A percentile compares a stretch with the other conserved stretches of the same genome.
phyloP scores from a whole-genome alignment of 345 rosid genomes.

The Salix udensis region DNA sequence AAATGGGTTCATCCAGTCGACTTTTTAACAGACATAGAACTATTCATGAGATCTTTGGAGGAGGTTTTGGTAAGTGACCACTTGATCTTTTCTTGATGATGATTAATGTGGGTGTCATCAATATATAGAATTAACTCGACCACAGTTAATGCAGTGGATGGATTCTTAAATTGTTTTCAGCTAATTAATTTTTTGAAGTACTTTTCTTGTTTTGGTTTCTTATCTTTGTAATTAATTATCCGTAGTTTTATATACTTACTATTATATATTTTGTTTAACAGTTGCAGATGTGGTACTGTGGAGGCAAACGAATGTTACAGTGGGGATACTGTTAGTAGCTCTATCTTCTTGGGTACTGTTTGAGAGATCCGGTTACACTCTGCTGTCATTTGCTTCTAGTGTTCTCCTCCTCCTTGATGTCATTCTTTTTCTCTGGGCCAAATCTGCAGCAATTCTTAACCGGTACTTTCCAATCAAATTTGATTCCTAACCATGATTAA shows the following conservation, averaged over 20 bases:
- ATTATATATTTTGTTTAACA: constrained; percentile 28
- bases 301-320: constrained; percentile 63
- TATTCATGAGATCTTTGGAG: constrained; percentile 80
- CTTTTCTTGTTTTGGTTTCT: background rate
- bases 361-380: constrained; percentile 76
- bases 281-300: constrained; percentile 91
- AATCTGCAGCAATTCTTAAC: constrained; percentile 90
- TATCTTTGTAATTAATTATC: background rate
- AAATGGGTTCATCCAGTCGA: constrained; percentile 60
- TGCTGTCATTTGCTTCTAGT: constrained; percentile 77
- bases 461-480: constrained; percentile 39
- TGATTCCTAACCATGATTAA: background rate
- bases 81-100: background rate
- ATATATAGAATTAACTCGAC: background rate
- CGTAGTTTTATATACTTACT: background rate
- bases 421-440: constrained; percentile 91
- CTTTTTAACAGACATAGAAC: constrained; percentile 63
- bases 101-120: background rate
- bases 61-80: constrained; percentile 56
- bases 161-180: background rate
- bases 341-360: constrained; percentile 86
- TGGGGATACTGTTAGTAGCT: constrained; percentile 59
- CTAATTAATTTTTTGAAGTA: background rate
- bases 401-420: constrained; percentile 76
- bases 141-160: background rate